These are phyloP conservation scores for Fraxinus platypoda DNA, from an alignment of 305 asterid species.

Conservation along the genomic window DNA sequence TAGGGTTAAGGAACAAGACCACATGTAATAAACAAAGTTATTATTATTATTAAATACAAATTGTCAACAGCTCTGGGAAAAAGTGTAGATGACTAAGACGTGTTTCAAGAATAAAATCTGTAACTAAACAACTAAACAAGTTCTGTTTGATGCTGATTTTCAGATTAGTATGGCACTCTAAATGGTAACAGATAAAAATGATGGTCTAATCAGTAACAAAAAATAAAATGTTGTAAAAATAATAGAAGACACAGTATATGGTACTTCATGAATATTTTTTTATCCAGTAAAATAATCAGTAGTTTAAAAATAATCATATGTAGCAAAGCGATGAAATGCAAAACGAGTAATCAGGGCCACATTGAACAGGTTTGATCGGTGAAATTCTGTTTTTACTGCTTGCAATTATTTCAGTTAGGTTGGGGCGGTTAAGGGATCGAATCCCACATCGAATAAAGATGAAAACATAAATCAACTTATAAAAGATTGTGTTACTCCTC, in stretches of 20 bases:
- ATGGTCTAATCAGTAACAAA: too few species aligned
- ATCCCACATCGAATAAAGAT: too few species aligned
- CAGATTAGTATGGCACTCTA: slow-evolving; percentile 31
- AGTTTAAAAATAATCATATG: too few species aligned
- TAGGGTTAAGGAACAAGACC: slow-evolving; percentile 37
- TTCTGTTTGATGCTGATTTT: slow-evolving; percentile 31
- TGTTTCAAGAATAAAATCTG: slow-evolving; percentile 25
- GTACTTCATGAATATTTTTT: background rate
- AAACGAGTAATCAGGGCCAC: background rate
- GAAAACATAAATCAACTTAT: too few species aligned
- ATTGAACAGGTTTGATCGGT: background rate
- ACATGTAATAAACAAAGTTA: slow-evolving; percentile 11
- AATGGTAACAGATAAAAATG: too few species aligned
- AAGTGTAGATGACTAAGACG: background rate
- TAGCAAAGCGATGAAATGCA: too few species aligned
- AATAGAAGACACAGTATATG: background rate
- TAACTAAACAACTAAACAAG: slow-evolving; percentile 8
- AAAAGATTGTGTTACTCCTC: too few species aligned
- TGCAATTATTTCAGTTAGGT: too few species aligned
- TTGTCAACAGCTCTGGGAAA: background rate
- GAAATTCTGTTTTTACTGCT: too few species aligned
- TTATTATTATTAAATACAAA: background rate
- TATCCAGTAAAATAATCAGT: too few species aligned
- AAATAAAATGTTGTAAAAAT: background rate
- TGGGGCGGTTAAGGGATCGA: too few species aligned